Evolutionary conservation across 2,329 filamentous ascomycete genomes (phyloP).

Genomic region (Canariomyces notabilis): DNA sequence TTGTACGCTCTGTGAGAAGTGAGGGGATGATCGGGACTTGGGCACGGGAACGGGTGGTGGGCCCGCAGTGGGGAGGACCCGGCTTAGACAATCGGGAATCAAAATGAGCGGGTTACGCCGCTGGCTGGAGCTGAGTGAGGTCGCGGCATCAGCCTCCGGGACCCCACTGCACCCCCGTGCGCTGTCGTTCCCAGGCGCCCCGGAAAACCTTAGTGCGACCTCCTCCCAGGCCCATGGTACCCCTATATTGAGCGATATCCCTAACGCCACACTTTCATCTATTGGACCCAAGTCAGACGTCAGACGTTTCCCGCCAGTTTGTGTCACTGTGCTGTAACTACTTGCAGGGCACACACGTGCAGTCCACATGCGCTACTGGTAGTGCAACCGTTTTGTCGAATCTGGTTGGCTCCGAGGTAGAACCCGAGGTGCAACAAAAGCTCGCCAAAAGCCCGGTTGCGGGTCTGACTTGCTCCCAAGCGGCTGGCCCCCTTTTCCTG

Average conservation of each 20-base stretch:
- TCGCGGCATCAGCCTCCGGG: too few relatives aligned
- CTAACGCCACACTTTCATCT: too few relatives aligned
- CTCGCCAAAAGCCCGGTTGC: neutral
- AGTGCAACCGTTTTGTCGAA: constrained; percentile 4
- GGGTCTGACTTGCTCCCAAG: neutral
- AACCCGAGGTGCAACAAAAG: neutral
- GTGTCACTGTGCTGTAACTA: neutral
- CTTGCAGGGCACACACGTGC: too few relatives aligned
- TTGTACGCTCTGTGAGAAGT: constrained; percentile 7
- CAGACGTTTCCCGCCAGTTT: too few relatives aligned
- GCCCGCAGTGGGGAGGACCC: constrained; percentile 14
- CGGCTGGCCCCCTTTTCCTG: neutral
- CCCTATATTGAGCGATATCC: too few relatives aligned
- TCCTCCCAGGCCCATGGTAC: too few relatives aligned
- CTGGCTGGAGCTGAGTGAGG: too few relatives aligned
- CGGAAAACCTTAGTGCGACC: too few relatives aligned
- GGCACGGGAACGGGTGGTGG: constrained; percentile 21
- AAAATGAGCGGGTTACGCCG: neutral
- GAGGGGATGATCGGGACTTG: constrained; percentile 25
- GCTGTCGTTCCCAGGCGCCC: too few relatives aligned
- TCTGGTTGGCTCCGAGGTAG: neutral
- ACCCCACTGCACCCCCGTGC: too few relatives aligned
- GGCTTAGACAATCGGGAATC: constrained; percentile 14
- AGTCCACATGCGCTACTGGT: too few relatives aligned
- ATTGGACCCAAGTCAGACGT: too few relatives aligned